A percentile compares a stretch with the other conserved stretches of the same genome.
Conservation (phyloP, 495 filamentous ascomycete species). For the Penicillium antarcticum region DNA sequence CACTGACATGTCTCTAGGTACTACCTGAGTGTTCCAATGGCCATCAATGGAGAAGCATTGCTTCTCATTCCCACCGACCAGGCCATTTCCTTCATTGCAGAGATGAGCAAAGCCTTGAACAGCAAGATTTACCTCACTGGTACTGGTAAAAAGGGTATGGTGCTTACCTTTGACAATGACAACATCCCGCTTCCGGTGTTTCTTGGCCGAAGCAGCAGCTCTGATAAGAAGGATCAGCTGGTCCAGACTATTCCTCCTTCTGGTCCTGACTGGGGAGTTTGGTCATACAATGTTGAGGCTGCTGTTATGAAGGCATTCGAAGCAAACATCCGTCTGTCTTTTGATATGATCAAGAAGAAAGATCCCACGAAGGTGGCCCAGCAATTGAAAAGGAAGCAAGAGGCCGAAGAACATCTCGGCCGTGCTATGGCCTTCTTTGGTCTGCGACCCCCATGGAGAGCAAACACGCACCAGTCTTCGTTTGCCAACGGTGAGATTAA, state of each 20-base stretch:
- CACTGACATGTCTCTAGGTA: conserved; percentile 46
- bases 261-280: conserved; percentile 8
- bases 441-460: conserved; percentile 2
- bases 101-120: conserved; percentile 54
- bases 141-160: conserved; percentile 45
- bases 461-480: background rate
- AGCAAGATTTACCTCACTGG: conserved; percentile 49
- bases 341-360: background rate
- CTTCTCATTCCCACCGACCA: conserved; percentile 64
- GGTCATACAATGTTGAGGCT: conserved; percentile 38
- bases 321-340: conserved; percentile 36
- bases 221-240: conserved; percentile 29
- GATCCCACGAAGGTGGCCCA: background rate
- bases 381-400: background rate
- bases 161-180: conserved; percentile 52
- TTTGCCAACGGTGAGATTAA: background rate
- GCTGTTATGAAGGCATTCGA: conserved; percentile 39
- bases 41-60: conserved; percentile 43
- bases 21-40: conserved; percentile 56
- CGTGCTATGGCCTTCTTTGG: conserved; percentile 8
- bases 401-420: background rate
- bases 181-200: conserved; percentile 60
- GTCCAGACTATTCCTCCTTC: conserved; percentile 28
- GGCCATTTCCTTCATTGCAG: conserved; percentile 53
- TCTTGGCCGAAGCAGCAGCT: conserved; percentile 51